phyloP scores from a whole-genome alignment of 257 asterid genomes.

The Capsicum pubescens region DNA sequence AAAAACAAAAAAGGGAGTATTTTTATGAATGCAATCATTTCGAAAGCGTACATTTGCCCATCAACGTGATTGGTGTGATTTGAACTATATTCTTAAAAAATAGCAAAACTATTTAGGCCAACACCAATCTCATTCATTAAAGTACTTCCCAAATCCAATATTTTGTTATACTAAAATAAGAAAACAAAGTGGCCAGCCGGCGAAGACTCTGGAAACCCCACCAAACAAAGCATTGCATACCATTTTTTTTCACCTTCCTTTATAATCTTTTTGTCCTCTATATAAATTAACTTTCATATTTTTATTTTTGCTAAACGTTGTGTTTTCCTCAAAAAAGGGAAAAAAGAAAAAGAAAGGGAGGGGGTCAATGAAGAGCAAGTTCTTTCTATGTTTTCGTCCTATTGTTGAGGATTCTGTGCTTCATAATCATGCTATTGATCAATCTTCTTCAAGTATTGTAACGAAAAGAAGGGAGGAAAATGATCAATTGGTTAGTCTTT shows the following conservation, averaged over 20 bases:
- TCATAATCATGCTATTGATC: constrained; percentile 10
- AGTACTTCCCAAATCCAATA: neutral
- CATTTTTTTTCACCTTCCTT: neutral
- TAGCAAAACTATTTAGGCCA: neutral
- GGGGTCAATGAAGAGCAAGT: constrained; percentile 20
- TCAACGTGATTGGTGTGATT: neutral
- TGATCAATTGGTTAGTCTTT: constrained; percentile 20
- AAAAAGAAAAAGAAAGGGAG: neutral
- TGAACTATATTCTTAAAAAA: neutral
- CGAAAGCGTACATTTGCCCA: neutral
- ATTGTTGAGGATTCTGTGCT: neutral
- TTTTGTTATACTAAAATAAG: neutral
- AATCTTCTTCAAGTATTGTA: neutral
- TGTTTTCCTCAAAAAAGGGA: neutral
- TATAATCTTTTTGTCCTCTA: neutral
- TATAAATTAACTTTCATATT: constrained; percentile 3
- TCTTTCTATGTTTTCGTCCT: constrained; percentile 15
- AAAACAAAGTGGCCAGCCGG: neutral
- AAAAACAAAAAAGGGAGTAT: no score
- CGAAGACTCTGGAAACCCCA: neutral
- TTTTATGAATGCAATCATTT: no score
- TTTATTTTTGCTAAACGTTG: neutral
- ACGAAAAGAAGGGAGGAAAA: constrained; percentile 1
- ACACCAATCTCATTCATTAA: neutral
- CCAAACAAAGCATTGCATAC: constrained; percentile 12